Conservation (phyloP, 169 alveolate species). For the Cryptosporidium sp. region DNA sequence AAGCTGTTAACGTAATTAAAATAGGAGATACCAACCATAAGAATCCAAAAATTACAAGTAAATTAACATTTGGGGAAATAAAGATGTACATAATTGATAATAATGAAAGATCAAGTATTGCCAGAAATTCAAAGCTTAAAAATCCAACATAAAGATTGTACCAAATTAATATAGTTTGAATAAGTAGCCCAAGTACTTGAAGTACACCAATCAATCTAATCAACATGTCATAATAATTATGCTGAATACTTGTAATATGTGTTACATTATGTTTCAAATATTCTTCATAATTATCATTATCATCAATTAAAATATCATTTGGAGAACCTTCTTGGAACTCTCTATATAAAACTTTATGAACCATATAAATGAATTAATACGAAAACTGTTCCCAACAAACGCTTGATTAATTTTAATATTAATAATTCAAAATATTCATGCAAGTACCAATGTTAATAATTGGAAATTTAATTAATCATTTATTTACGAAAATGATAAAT, state of each 20-base stretch:
- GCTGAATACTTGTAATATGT: slow-evolving; percentile 37
- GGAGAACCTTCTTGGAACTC: slow-evolving; percentile 51
- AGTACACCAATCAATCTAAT: slow-evolving; percentile 60
- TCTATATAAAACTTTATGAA: slow-evolving; percentile 55
- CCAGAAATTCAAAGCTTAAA: slow-evolving; percentile 50
- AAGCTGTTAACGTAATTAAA: slow-evolving; percentile 48
- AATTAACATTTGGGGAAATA: slow-evolving; percentile 53
- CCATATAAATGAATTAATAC: slow-evolving; percentile 11
- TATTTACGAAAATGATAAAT: not conserved
- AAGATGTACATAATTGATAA: slow-evolving; percentile 63
- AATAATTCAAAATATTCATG: slow-evolving; percentile 1
- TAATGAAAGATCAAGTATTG: slow-evolving; percentile 31
- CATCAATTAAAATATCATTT: slow-evolving; percentile 14
- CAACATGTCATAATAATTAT: slow-evolving; percentile 40
- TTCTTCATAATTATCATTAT: slow-evolving; percentile 34
- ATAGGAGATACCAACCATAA: slow-evolving; percentile 63
- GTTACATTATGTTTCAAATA: slow-evolving; percentile 35
- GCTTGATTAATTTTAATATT: not conserved
- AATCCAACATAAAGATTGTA: slow-evolving; percentile 55
- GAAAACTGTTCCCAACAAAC: not conserved
- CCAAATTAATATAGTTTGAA: slow-evolving; percentile 60
- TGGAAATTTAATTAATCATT: slow-evolving; percentile 8
- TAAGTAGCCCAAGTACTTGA: slow-evolving; percentile 54
- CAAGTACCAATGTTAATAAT: not conserved
- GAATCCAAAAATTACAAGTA: slow-evolving; percentile 64